A percentile compares a stretch with the other conserved stretches of the same genome.
These are phyloP conservation scores for Artemisia annua DNA, from an alignment of 129 eudicot species.

Conservation along the genomic window DNA sequence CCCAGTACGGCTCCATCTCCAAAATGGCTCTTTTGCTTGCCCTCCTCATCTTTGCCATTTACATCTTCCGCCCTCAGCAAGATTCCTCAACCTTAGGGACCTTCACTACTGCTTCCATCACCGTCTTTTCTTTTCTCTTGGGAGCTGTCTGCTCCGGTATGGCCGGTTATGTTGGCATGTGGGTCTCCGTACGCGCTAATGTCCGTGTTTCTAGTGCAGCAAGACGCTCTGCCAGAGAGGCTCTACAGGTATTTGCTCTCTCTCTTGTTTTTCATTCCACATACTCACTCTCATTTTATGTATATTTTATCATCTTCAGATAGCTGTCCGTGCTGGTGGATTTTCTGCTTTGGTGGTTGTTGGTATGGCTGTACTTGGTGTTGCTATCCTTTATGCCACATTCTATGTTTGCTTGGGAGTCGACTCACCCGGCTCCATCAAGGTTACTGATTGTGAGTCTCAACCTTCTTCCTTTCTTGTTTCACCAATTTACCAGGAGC, in stretches of 20 bases:
- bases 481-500: too few relatives aligned
- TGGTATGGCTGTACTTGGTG: slow-evolving; percentile 97
- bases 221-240: slow-evolving; percentile 96
- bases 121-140: slow-evolving; percentile 81
- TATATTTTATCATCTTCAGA: slow-evolving; percentile 44
- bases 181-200: slow-evolving; percentile 99
- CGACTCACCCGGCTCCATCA: slow-evolving; percentile 85
- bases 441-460: slow-evolving; percentile 88
- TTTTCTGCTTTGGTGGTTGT: slow-evolving; percentile 94
- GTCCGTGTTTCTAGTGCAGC: slow-evolving; percentile 99
- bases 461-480: slow-evolving; percentile 24
- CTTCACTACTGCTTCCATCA: slow-evolving; percentile 74
- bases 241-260: slow-evolving; percentile 66
- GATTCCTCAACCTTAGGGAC: slow-evolving; percentile 88
- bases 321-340: slow-evolving; percentile 98
- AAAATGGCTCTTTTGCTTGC: slow-evolving; percentile 93
- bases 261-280: background rate
- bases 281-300: slow-evolving; percentile 7
- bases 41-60: slow-evolving; percentile 74
- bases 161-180: slow-evolving; percentile 99
- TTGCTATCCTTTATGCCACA: slow-evolving; percentile 86
- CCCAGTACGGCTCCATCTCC: slow-evolving; percentile 91
- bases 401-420: slow-evolving; percentile 92
- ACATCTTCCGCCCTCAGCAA: slow-evolving; percentile 88
- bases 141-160: slow-evolving; percentile 97